A percentile compares a stretch with the other conserved stretches of the same genome.
phyloP scores from a whole-genome alignment of 495 filamentous ascomycete species.

The Aspergillus sparsus region DNA sequence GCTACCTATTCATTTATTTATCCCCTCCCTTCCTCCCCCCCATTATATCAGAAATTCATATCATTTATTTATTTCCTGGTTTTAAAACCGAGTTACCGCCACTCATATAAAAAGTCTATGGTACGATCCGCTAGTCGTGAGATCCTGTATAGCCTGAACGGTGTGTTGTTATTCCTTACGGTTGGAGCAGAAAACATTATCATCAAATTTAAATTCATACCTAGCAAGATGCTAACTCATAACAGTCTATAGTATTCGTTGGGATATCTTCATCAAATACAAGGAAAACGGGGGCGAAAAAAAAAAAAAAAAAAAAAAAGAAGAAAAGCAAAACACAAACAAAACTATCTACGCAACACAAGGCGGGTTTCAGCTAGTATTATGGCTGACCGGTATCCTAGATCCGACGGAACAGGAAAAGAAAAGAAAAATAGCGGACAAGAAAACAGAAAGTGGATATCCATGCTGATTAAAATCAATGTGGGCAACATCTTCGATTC shows the following conservation, averaged over 20 bases:
- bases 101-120: too few species aligned
- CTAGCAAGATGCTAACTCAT: constrained; percentile 15
- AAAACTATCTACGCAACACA: background rate
- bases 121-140: too few species aligned
- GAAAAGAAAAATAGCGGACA: background rate
- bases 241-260: background rate
- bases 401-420: too few species aligned
- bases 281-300: background rate
- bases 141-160: too few species aligned
- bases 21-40: too few species aligned
- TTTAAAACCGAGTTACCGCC: too few species aligned
- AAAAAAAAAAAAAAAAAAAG: background rate
- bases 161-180: background rate
- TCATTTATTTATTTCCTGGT: too few species aligned
- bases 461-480: background rate
- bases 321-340: background rate
- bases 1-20: background rate
- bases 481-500: background rate
- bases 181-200: constrained; percentile 5
- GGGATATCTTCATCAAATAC: constrained; percentile 14
- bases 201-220: background rate
- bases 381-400: background rate
- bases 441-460: background rate
- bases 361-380: background rate
- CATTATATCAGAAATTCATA: too few species aligned